Evolutionary conservation across 768 basidiomycete genomes (phyloP), one percentile per base, ranked within the genome.

Genomic region (Coprinopsis sp.): DNA sequence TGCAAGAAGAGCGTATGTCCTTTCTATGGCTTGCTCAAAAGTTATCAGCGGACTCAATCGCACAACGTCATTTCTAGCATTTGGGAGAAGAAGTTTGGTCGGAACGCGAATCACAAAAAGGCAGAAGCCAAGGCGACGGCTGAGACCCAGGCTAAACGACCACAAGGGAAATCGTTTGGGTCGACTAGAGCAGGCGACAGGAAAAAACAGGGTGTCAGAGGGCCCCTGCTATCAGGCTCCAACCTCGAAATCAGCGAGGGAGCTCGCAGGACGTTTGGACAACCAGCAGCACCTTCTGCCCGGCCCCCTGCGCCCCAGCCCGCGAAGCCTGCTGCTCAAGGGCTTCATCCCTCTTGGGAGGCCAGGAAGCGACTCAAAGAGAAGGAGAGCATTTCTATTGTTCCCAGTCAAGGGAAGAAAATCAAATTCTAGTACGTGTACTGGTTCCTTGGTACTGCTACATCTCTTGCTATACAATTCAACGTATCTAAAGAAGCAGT

Each of bases 31-130:
- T 33, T 29, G 14, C 19, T 44, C 6, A 23, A 13, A 30, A 33
- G n/a, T 18, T 39, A 2, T 37, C 28, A 30, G 30, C 49, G 27
- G 41, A 47, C 49, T 18, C 18, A 46, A 36, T 28, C 18, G 45
- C 19, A 24, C 30, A 29, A 3, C 38, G 22, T 25, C n/a, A 14
- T 22, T 31, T 41, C 33, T 57, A 97, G 94, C 2, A 96, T 98
- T 54, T 97, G 95, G 94, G 95, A 97, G 68, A 94, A 92, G 69
- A 97, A 93, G 64, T 98, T 81, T 56, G 95, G 95, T 38, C 78
- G 73, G 50, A 80, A 83, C 51, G 94, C 95, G 19, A 96, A 95
- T 61, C 95, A 98, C 63, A 77, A 94, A 66, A 86, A 87, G 65
- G 85, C 81, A 54, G 73, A 75, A 58, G 64, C 60, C 1, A 60